A percentile compares a stretch with the other conserved stretches of the same genome.
Conservation (phyloP, 129 eudicot genomes). For the Arctium minus region DNA sequence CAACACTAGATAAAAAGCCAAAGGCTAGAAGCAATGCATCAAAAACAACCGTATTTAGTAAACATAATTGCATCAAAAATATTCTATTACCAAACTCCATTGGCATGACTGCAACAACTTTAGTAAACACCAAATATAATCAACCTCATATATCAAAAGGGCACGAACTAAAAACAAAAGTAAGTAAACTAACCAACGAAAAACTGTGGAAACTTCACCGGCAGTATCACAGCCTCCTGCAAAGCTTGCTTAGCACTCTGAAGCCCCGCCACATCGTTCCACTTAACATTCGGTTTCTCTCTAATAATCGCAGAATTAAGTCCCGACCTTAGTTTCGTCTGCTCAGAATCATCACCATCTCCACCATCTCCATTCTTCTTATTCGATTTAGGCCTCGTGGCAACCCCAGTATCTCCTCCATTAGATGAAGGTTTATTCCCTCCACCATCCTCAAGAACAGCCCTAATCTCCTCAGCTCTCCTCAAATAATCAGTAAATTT, state of each 20-base stretch:
- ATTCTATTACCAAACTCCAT: not conserved
- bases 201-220: conserved; percentile 65
- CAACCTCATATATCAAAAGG: not conserved
- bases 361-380: conserved; percentile 50
- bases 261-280: conserved; percentile 71
- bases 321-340: conserved; percentile 52
- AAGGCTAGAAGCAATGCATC: not conserved
- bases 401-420: conserved; percentile 59
- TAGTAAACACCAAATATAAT: not conserved
- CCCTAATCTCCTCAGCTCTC: conserved; percentile 78
- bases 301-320: conserved; percentile 57
- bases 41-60: not conserved
- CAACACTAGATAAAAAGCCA: not conserved
- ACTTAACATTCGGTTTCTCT: conserved; percentile 62
- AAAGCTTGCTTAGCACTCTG: conserved; percentile 67
- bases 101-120: not conserved
- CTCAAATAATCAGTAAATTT: conserved; percentile 70
- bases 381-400: conserved; percentile 48
- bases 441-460: conserved; percentile 58
- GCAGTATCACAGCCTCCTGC: conserved; percentile 69
- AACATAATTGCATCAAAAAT: not conserved
- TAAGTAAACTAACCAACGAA: conserved; percentile 51
- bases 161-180: not conserved
- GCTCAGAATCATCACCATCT: conserved; percentile 63
- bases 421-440: conserved; percentile 30